A percentile compares a stretch with the other conserved stretches of the same genome.
Conservation (phyloP, 1,284 basidiomycete genomes). For the Takashimella koratensis region DNA sequence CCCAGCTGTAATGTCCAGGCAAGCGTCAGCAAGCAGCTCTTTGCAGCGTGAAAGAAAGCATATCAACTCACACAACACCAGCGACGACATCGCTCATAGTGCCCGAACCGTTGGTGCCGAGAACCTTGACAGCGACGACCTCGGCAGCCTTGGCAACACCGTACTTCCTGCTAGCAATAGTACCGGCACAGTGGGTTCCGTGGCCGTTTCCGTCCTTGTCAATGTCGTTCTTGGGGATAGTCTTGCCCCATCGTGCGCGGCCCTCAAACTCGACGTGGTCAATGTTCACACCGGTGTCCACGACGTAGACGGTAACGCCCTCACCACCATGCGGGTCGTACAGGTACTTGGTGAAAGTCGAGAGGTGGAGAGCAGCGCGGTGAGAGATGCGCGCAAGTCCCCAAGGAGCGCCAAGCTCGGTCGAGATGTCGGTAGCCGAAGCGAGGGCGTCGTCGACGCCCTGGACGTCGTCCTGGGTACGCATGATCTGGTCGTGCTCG, state of each 20-base stretch:
- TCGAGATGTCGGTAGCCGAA: slow-evolving; percentile 35
- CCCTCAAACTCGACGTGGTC: slow-evolving; percentile 83
- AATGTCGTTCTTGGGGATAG: slow-evolving; percentile 69
- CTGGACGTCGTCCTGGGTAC: slow-evolving; percentile 56
- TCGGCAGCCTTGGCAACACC: slow-evolving; percentile 92
- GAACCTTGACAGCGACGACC: slow-evolving; percentile 94
- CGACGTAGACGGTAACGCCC: slow-evolving; percentile 79
- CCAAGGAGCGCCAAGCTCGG: slow-evolving; percentile 85
- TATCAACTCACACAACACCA: slow-evolving; percentile 62
- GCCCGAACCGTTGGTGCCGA: slow-evolving; percentile 90
- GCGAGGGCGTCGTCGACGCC: slow-evolving; percentile 36
- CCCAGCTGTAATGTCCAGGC: slow-evolving; percentile 56
- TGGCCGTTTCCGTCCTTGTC: slow-evolving; percentile 68
- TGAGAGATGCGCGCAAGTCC: slow-evolving; percentile 96
- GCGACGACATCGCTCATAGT: slow-evolving; percentile 90
- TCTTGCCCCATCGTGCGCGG: slow-evolving; percentile 77
- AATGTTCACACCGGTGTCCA: slow-evolving; percentile 68
- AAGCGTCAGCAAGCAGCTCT: too few relatives aligned
- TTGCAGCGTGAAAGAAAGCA: too few relatives aligned
- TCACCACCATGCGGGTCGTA: slow-evolving; percentile 74
- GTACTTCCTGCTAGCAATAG: slow-evolving; percentile 71
- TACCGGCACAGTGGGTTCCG: slow-evolving; percentile 78
- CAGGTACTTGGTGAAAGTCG: slow-evolving; percentile 83
- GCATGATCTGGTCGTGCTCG: slow-evolving; percentile 87
- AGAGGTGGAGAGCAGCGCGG: slow-evolving; percentile 68